A percentile compares a stretch with the other conserved stretches of the same genome.
phyloP scores from a whole-genome alignment of 2,329 filamentous ascomycete species.

The Blastomyces parvus region DNA sequence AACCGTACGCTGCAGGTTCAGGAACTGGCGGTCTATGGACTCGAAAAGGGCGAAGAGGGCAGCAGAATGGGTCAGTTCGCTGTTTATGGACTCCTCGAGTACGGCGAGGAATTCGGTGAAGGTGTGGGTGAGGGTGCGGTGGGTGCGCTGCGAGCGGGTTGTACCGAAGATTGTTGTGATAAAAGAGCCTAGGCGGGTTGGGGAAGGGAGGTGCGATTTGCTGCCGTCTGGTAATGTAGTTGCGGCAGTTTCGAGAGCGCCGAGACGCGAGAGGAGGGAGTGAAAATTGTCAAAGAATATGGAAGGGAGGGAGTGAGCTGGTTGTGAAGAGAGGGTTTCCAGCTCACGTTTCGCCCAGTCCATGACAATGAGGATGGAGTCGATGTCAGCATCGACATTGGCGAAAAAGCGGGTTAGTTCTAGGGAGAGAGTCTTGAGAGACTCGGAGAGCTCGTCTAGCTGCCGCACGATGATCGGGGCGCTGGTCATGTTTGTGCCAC shows the following conservation, averaged over 20 bases:
- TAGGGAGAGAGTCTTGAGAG: slow-evolving; percentile 69
- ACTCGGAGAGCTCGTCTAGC: slow-evolving; percentile 77
- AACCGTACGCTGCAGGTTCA: slow-evolving; percentile 76
- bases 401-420: slow-evolving; percentile 90
- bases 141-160: slow-evolving; percentile 70
- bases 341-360: slow-evolving; percentile 89
- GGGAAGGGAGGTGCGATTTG: slow-evolving; percentile 23
- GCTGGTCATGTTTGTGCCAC: slow-evolving; percentile 82
- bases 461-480: slow-evolving; percentile 76
- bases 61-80: slow-evolving; percentile 70
- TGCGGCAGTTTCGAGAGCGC: slow-evolving; percentile 33
- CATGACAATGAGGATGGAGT: slow-evolving; percentile 89
- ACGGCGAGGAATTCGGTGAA: slow-evolving; percentile 81
- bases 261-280: slow-evolving; percentile 55
- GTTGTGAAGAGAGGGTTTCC: slow-evolving; percentile 53
- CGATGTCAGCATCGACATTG: slow-evolving; percentile 85
- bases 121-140: slow-evolving; percentile 69
- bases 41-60: slow-evolving; percentile 84
- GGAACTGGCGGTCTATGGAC: slow-evolving; percentile 78
- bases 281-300: slow-evolving; percentile 76
- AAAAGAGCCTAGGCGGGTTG: slow-evolving; percentile 59
- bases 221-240: background rate
- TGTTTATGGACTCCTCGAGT: slow-evolving; percentile 79
- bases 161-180: slow-evolving; percentile 68
- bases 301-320: slow-evolving; percentile 55